Evolutionary conservation across 2,329 filamentous ascomycete species (phyloP), one percentile per base, ranked within the genome.

Genomic region (Penicillium sp.): DNA sequence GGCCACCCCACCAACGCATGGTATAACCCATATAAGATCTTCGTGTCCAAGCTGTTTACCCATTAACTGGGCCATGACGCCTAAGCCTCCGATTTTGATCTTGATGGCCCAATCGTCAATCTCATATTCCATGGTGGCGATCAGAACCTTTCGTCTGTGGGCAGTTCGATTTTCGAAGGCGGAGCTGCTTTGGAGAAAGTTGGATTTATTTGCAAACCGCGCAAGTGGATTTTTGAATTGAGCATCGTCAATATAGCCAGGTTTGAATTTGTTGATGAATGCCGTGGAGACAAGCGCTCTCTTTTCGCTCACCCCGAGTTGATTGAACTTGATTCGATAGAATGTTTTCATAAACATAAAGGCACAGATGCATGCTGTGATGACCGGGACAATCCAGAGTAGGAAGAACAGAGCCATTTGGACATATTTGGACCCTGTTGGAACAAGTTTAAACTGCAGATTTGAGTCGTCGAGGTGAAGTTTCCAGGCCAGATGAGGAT

Each of bases 71-170:
- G 86, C 85, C 85, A 88, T 88, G 56, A 88, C 85, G 68, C 86
- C 86, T 4, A 88, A 76, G 56, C 86, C 86, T 55, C 86, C 86
- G 44, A 88, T 88, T 72, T 88, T 88, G 72, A 88, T 85, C 70
- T 87, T 88, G 72, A 88, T 85, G 4, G 72, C 78, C 83, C 86
- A 88, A 65, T 88, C 86, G 51, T 86, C 83, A 56, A 88, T 88
- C 57, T 88, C 84, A 70, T 88, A 88, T 68, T 88, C 86, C 83
- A 88, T 87, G 6, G 86, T 88, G 11, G 84, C 86, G 49, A 88
- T 86, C 21, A 88, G 77, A 2, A 87, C 81, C 31, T 80, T 87
- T n/a, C 82, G 75, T 42, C 76, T 56, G 34, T 61, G 66, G 18
- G 75, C 69, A n/a, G 61, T 58, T 39, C 64, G 67, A 32, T 59